These are phyloP conservation scores for Venturiaceae sp. DNA, from an alignment of 2,329 filamentous ascomycete genomes.

Conservation along the genomic window DNA sequence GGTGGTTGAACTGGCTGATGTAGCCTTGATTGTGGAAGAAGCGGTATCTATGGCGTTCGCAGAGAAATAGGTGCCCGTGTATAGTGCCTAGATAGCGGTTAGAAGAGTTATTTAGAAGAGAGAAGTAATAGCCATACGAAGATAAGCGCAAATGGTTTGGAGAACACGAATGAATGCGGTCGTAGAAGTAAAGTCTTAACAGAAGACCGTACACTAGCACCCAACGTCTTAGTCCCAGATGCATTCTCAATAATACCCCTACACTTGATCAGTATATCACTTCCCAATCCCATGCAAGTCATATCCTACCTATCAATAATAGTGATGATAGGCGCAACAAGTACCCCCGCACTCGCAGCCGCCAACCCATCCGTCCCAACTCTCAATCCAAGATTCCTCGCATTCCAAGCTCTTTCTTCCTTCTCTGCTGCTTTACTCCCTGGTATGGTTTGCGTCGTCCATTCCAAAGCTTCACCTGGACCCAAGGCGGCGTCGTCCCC, in stretches of 20 bases:
- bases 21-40: slow-evolving; percentile 47
- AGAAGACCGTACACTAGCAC: slow-evolving; percentile 49
- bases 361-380: slow-evolving; percentile 59
- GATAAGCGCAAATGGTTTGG: slow-evolving; percentile 60
- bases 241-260: slow-evolving; percentile 76
- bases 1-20: slow-evolving; percentile 49
- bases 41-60: slow-evolving; percentile 81
- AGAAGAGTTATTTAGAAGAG: not conserved
- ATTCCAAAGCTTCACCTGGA: not conserved
- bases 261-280: slow-evolving; percentile 6
- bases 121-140: slow-evolving; percentile 20
- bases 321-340: slow-evolving; percentile 77
- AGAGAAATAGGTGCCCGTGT: slow-evolving; percentile 81
- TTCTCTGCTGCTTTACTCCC: not conserved
- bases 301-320: slow-evolving; percentile 69
- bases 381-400: slow-evolving; percentile 57
- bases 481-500: not conserved
- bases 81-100: slow-evolving; percentile 51
- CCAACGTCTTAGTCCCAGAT: slow-evolving; percentile 55
- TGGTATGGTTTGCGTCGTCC: not conserved
- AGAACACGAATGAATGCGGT: slow-evolving; percentile 52
- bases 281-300: not conserved
- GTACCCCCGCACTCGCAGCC: slow-evolving; percentile 59
- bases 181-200: slow-evolving; percentile 45
- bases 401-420: slow-evolving; percentile 52